Percentiles rank a stretch among this genome's conserved stretches.
Conservation (phyloP, 192 early-diverging fungal genomes). For the Cladochytrium replicatum region DNA sequence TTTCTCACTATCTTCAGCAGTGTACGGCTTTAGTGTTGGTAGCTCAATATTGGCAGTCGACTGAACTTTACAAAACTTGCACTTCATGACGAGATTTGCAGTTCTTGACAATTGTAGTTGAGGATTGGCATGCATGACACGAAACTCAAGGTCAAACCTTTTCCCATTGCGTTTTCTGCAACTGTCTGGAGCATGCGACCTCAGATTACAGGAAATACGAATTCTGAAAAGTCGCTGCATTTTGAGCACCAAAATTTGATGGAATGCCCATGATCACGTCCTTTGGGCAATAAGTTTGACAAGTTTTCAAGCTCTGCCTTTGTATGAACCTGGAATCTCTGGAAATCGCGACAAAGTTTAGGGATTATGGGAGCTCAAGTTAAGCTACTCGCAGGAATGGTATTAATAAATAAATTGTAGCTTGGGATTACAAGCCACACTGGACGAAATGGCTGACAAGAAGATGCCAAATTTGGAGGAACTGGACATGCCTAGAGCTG, state of each 20-base stretch:
- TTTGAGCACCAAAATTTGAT: constrained; percentile 46
- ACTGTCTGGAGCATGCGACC: constrained; percentile 31
- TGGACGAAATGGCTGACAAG: too few species aligned
- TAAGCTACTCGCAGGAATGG: too few species aligned
- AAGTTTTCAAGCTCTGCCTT: constrained; percentile 77
- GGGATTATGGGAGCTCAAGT: too few species aligned
- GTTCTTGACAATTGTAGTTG: constrained; percentile 65
- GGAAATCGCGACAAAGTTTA: too few species aligned
- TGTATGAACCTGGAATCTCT: constrained; percentile 1
- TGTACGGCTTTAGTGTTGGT: constrained; percentile 39
- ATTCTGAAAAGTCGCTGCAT: neutral
- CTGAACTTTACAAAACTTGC: constrained; percentile 83
- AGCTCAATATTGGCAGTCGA: constrained; percentile 14
- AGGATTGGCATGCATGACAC: constrained; percentile 52
- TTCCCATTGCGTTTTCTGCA: constrained; percentile 76
- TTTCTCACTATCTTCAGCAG: constrained; percentile 44
- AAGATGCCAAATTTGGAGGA: too few species aligned
- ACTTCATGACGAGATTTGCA: constrained; percentile 82
- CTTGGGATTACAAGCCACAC: too few species aligned
- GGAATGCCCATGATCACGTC: constrained; percentile 55
- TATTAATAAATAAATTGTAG: too few species aligned
- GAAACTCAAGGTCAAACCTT: constrained; percentile 54
- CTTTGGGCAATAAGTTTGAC: constrained; percentile 55
- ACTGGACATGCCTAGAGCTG: too few species aligned
- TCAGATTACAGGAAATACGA: neutral